Percentiles rank a stretch among this genome's conserved stretches.
Evolutionary conservation across 768 basidiomycete species (phyloP).

Genomic region (Phanerochaete carnosa): DNA sequence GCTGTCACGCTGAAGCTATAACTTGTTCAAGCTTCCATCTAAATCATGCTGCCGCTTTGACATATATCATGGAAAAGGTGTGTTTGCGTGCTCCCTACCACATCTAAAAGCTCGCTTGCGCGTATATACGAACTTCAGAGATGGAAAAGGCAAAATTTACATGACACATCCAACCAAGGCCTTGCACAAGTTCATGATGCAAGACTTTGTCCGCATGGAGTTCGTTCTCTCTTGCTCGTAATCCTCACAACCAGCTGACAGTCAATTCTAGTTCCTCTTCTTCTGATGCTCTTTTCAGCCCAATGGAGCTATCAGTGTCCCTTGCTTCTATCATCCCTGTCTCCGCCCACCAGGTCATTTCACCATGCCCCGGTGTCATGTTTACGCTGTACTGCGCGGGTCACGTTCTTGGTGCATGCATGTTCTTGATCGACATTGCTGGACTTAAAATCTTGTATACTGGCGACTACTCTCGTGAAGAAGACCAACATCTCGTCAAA

Average conservation of each 20-base stretch:
- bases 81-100: neutral
- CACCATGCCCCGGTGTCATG: constrained; percentile 86
- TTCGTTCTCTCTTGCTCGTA: constrained; percentile 31
- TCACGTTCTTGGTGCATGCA: constrained; percentile 96
- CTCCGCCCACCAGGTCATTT: constrained; percentile 90
- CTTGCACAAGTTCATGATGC: constrained; percentile 99
- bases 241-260: neutral
- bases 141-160: constrained; percentile 97
- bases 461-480: constrained; percentile 98
- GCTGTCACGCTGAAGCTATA: neutral
- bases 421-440: constrained; percentile 97
- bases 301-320: constrained; percentile 81
- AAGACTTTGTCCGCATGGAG: constrained; percentile 97
- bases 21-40: constrained; percentile 76
- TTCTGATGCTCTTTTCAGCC: constrained; percentile 78
- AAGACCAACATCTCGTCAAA: constrained; percentile 95
- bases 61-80: constrained; percentile 98
- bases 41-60: constrained; percentile 95
- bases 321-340: constrained; percentile 88
- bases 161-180: constrained; percentile 99
- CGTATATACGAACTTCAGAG: constrained; percentile 91
- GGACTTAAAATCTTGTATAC: constrained; percentile 96
- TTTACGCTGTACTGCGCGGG: constrained; percentile 99
- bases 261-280: constrained; percentile 51
- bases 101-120: neutral